phyloP scores from a whole-genome alignment of 352 stramenopile species.

The Phytophthora citricola region DNA sequence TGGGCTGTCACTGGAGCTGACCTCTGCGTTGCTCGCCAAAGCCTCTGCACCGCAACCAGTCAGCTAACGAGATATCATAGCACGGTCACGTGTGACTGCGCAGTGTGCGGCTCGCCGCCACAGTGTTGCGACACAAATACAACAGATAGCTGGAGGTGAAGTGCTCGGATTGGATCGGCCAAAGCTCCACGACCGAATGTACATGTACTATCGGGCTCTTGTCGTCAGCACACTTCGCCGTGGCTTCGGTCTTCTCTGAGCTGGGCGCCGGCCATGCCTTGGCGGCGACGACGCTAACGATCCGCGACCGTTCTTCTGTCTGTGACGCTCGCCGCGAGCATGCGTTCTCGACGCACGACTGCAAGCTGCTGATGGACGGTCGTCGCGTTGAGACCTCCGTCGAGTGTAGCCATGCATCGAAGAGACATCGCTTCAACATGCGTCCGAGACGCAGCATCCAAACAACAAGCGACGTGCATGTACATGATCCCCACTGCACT shows the following conservation, averaged over 20 bases:
- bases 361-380: constrained; percentile 4
- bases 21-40: background rate
- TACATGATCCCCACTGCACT: too few relatives aligned
- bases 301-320: background rate
- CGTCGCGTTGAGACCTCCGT: constrained; percentile 1
- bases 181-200: background rate
- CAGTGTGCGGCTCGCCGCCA: background rate
- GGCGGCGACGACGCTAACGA: background rate
- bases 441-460: too few relatives aligned
- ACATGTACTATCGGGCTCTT: constrained; percentile 1
- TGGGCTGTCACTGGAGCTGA: background rate
- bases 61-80: background rate
- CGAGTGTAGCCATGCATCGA: constrained; percentile 23
- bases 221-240: constrained; percentile 2
- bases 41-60: too few relatives aligned
- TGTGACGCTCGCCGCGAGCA: background rate
- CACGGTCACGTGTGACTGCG: constrained; percentile 13
- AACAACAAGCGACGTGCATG: too few relatives aligned
- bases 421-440: constrained; percentile 22
- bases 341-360: constrained; percentile 22
- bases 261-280: constrained; percentile 1
- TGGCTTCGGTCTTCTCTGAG: constrained; percentile 7
- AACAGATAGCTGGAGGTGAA: constrained; percentile 18
- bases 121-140: constrained; percentile 3
- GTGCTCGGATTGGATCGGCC: background rate